A percentile compares a stretch with the other conserved stretches of the same genome.
phyloP scores from a whole-genome alignment of 345 rosid species.

The Gossypium thurberi region DNA sequence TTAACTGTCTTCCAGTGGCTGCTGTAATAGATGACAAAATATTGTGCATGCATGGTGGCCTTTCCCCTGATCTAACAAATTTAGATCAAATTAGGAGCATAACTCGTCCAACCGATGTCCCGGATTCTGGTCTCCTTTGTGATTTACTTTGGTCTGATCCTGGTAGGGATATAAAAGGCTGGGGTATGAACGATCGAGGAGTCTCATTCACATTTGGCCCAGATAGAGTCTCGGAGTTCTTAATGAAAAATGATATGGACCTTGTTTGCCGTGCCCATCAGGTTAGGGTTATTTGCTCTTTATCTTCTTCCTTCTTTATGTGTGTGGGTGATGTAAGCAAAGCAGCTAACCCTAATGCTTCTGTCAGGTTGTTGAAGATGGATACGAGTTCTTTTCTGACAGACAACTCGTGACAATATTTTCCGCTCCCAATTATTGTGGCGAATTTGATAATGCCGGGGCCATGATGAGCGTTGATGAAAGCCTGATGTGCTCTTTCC shows the following conservation, averaged over 20 bases:
- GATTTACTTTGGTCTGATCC: slow-evolving; percentile 96
- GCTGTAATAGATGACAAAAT: slow-evolving; percentile 84
- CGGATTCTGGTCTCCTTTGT: slow-evolving; percentile 83
- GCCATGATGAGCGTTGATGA: slow-evolving; percentile 97
- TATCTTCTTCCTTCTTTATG: not conserved
- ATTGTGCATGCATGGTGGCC: slow-evolving; percentile 94
- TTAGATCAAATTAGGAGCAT: slow-evolving; percentile 72
- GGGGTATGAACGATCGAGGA: slow-evolving; percentile 94
- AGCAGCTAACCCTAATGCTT: slow-evolving; percentile 7
- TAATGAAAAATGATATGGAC: slow-evolving; percentile 73
- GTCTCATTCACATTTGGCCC: slow-evolving; percentile 84
- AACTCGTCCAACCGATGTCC: slow-evolving; percentile 76
- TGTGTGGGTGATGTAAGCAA: not conserved
- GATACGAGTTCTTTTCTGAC: slow-evolving; percentile 85
- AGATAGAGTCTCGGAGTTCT: slow-evolving; percentile 61
- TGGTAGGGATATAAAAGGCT: slow-evolving; percentile 61
- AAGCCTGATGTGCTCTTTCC: slow-evolving; percentile 90
- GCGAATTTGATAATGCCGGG: slow-evolving; percentile 92
- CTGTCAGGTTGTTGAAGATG: slow-evolving; percentile 86
- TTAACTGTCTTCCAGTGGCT: slow-evolving; percentile 90
- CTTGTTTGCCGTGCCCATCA: slow-evolving; percentile 95
- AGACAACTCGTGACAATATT: slow-evolving; percentile 84
- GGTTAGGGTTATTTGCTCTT: slow-evolving; percentile 30
- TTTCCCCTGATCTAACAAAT: slow-evolving; percentile 70
- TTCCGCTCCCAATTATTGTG: slow-evolving; percentile 92